phyloP scores from a whole-genome alignment of 345 rosid genomes.

The Angophora floribunda region DNA sequence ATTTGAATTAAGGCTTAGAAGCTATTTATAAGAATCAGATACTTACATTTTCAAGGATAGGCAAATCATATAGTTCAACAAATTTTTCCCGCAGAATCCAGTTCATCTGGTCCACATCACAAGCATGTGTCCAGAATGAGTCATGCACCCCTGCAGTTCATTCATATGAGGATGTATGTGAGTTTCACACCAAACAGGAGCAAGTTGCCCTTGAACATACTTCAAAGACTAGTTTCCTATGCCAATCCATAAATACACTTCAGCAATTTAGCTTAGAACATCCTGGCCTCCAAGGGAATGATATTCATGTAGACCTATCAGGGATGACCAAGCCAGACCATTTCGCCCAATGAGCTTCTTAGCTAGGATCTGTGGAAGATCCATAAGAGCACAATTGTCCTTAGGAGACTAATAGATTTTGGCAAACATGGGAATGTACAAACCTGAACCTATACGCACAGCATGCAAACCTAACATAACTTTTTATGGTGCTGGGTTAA shows the following conservation, averaged over 20 bases:
- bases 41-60: slow-evolving; percentile 94
- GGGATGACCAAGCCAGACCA: not conserved
- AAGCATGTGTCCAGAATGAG: slow-evolving; percentile 98
- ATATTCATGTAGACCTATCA: not conserved
- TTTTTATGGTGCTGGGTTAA: not conserved
- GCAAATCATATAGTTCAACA: slow-evolving; percentile 80
- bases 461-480: not conserved
- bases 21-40: not conserved
- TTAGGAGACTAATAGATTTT: not conserved
- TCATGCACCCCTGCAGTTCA: slow-evolving; percentile 80
- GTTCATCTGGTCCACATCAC: slow-evolving; percentile 92
- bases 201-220: not conserved
- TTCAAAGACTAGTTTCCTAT: not conserved
- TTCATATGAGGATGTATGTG: not conserved
- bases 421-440: not conserved
- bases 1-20: not conserved
- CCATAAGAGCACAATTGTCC: not conserved
- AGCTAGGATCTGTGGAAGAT: not conserved
- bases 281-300: not conserved
- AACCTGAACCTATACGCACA: not conserved
- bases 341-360: not conserved
- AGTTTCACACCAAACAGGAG: not conserved
- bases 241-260: not conserved
- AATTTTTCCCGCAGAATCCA: slow-evolving; percentile 76
- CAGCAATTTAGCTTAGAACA: not conserved